Base-by-base conservation (phyloP, 177 flowering plant species). In the Vitis hybrid region DNA sequence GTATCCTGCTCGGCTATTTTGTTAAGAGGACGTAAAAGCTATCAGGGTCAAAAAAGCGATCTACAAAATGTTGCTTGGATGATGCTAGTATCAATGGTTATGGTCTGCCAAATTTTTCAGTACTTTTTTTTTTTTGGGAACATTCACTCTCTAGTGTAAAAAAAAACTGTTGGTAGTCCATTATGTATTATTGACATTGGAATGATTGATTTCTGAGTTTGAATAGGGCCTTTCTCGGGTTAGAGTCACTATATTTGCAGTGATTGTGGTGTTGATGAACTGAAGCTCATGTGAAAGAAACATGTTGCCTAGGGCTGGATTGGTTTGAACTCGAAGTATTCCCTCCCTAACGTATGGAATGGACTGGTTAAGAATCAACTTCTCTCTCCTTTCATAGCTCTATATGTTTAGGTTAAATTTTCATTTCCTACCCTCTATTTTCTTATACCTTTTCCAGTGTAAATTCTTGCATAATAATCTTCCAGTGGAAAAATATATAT, bases 1-100 rank as follows among this genome's bases (percentile, higher is more conserved):
- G 88, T 14, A 46, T 80, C 55, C 57, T 85, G 40, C 19, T 77
- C 59, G 88, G 88, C 11, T 85, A 80, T 72, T 67, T 81, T 52
- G 40, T 80, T 69, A 82, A 78, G 71, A 78, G 72, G 65, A 61
- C 75, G 17, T 78, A 62, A 68, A 56, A 57, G 59, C 52, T 54
- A 21, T 52, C 46, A 35, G 46, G 49, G 52, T 49, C 49, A 35
- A 10, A 48, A 21, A 17, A 24, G 27, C 7, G 7, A 17, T 18
- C 56, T 49, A 56, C 62, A n/a, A 58, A 61, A 59, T 40, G 48
- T 67, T 71, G 49, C 6, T 70, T 52, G 27, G 27, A 24, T 49
- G 59, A 73, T 64, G 50, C 65, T 50, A n/a, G 64, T 55, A 61
- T 70, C 48, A 32, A 62, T 55, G 18, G 27, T 27, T 21, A 4